Evolutionary conservation across 192 early-diverging fungal genomes (phyloP).

Genomic region (Coemansia sp.): DNA sequence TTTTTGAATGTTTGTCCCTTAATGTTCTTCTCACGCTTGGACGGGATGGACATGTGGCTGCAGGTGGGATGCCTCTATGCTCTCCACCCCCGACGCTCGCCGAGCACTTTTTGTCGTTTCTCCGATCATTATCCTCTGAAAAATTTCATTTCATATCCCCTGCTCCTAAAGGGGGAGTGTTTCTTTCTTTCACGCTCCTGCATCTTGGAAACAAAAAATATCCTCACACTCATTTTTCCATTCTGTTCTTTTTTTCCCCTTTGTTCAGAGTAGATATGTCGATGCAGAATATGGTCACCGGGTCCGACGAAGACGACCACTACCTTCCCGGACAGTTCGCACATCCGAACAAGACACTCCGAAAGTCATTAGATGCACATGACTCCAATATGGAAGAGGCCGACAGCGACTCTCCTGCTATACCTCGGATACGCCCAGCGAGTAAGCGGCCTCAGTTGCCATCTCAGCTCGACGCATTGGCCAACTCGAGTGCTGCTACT

Average conservation of each 20-base stretch:
- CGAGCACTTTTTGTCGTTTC: background rate
- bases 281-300: constrained; percentile 14
- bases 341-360: constrained; percentile 46
- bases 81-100: constrained; percentile 4
- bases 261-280: constrained; percentile 21
- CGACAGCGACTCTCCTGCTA: background rate
- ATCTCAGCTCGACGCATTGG: constrained; percentile 5
- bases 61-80: background rate
- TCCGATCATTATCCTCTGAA: constrained; percentile 1
- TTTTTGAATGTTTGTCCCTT: background rate
- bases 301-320: constrained; percentile 53
- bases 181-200: background rate
- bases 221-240: background rate
- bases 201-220: background rate
- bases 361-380: constrained; percentile 11
- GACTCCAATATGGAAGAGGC: background rate
- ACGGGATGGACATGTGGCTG: constrained; percentile 5
- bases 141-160: background rate
- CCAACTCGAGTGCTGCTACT: constrained; percentile 1
- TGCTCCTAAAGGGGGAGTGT: background rate
- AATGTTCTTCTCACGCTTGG: constrained; percentile 9
- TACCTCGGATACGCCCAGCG: background rate
- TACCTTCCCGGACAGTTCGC: constrained; percentile 42
- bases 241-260: constrained; percentile 1
- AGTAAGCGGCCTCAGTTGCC: constrained; percentile 3